Evolutionary conservation across 371 early-diverging fungal genomes (phyloP).

Genomic region (Lichtheimia ramosa): DNA sequence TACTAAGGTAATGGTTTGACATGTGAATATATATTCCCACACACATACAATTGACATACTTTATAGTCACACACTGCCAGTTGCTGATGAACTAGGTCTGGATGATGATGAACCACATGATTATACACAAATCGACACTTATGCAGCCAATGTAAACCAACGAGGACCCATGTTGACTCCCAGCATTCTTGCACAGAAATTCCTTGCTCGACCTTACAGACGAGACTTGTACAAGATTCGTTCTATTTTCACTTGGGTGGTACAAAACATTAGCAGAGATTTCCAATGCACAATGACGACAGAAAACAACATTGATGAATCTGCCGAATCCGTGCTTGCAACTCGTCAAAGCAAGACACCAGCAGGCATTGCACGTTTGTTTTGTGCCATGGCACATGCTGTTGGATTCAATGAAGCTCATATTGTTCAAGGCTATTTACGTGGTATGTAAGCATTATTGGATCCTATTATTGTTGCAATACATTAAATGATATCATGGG

Average conservation of each 20-base stretch:
- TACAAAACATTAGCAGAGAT: constrained; percentile 53
- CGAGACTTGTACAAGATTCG: constrained; percentile 47
- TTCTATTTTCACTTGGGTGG: constrained; percentile 56
- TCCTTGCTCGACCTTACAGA: constrained; percentile 52
- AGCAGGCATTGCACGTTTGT: constrained; percentile 58
- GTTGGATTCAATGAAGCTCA: constrained; percentile 54
- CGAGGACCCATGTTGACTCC: constrained; percentile 54
- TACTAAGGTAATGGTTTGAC: constrained; percentile 21
- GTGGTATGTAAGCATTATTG: constrained; percentile 29
- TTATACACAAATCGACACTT: constrained; percentile 53
- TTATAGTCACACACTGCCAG: constrained; percentile 20
- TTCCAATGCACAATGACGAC: neutral
- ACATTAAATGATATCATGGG: constrained; percentile 10
- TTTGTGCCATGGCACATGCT: constrained; percentile 57
- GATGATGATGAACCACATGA: constrained; percentile 25
- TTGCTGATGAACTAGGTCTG: constrained; percentile 14
- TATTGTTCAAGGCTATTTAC: constrained; percentile 57
- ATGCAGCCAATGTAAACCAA: constrained; percentile 59
- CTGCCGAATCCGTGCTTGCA: constrained; percentile 43
- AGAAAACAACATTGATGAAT: constrained; percentile 7
- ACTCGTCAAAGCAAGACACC: constrained; percentile 42
- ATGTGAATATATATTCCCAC: neutral
- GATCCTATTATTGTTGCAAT: too few species aligned
- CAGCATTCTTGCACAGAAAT: constrained; percentile 50
- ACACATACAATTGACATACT: neutral